Evolutionary conservation across 2,329 filamentous ascomycete genomes (phyloP).

Genomic region (Colletotrichum eleusines): DNA sequence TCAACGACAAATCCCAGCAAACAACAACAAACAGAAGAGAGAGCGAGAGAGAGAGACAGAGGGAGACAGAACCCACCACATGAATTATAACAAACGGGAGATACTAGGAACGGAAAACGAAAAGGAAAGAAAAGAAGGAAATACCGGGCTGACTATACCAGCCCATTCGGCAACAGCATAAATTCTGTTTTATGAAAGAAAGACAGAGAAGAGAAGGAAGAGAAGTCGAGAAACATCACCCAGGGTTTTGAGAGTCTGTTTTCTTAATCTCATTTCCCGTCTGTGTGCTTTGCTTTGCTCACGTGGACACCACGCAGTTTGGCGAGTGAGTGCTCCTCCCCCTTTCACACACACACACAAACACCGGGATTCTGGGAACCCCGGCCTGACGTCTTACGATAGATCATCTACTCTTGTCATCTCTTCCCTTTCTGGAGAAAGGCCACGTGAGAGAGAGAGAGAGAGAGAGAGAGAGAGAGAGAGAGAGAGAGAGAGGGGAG

Average conservation of each 20-base stretch:
- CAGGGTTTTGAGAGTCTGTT: neutral
- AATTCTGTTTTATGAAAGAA: neutral
- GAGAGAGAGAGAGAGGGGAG: neutral
- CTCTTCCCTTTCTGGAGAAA: neutral
- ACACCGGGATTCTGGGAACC: neutral
- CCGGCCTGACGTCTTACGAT: neutral
- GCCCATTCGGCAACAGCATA: neutral
- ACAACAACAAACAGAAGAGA: neutral
- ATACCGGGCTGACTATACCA: no score
- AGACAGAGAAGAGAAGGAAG: neutral
- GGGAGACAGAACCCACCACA: neutral
- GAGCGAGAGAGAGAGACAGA: neutral
- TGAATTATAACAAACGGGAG: neutral
- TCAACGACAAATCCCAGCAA: conserved; percentile 5
- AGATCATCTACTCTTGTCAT: neutral
- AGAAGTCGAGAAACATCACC: neutral
- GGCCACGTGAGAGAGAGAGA: neutral
- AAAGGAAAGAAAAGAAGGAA: neutral
- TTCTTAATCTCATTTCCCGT: no score
- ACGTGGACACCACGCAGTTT: neutral
- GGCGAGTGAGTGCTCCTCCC: neutral
- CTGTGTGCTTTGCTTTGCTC: neutral
- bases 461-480: neutral
- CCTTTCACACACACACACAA: neutral
- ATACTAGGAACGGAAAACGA: neutral